Evolutionary conservation across 306 rosid genomes (phyloP).

Genomic region (Acacia acuminata): DNA sequence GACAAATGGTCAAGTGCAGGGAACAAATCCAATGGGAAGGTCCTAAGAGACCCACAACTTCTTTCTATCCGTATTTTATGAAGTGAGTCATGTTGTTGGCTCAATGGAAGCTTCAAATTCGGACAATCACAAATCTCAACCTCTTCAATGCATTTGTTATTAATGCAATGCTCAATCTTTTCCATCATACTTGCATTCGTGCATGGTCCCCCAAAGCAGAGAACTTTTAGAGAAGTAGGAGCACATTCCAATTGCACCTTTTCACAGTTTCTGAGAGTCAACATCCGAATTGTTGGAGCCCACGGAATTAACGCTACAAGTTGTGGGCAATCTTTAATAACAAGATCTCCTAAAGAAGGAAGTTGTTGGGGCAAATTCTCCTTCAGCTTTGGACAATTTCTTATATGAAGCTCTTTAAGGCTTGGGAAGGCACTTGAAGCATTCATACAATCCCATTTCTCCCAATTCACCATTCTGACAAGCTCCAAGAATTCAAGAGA

Average conservation of each 20-base stretch:
- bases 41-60: not conserved
- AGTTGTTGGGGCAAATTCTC: not conserved
- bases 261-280: not conserved
- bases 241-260: not conserved
- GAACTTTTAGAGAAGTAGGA: not conserved
- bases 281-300: not conserved
- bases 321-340: not conserved
- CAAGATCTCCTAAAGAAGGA: not conserved
- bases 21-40: not conserved
- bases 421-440: not conserved
- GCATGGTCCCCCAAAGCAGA: not conserved
- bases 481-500: slow-evolving; percentile 2
- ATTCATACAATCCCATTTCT: slow-evolving; percentile 15
- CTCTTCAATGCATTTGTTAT: not conserved
- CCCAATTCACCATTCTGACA: not conserved
- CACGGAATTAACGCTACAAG: not conserved
- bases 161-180: slow-evolving; percentile 1
- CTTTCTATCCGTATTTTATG: not conserved
- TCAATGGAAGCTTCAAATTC: not conserved
- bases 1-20: not conserved
- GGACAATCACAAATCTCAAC: not conserved
- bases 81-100: not conserved
- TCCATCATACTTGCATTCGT: slow-evolving; percentile 1
- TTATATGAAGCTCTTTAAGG: not conserved
- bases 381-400: not conserved